A percentile compares a stretch with the other conserved stretches of the same genome.
These are phyloP conservation scores for Waltergamsia citrina DNA, from an alignment of 2,329 filamentous ascomycete species.

Conservation along the genomic window DNA sequence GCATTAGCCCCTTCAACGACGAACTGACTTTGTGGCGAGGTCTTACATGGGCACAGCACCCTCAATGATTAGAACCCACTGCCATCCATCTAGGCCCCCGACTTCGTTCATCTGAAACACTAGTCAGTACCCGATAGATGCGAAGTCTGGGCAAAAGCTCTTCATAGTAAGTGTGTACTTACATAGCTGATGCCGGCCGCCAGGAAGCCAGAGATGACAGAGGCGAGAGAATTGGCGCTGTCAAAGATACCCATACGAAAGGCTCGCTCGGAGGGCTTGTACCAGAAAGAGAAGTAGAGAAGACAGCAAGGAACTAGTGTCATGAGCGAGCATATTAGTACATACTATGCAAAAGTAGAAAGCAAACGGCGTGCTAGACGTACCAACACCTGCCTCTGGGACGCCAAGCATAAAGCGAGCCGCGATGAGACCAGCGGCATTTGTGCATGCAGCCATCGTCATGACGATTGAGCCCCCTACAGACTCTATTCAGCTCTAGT, in stretches of 20 bases:
- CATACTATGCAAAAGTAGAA: too few species aligned
- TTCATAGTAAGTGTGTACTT: too few species aligned
- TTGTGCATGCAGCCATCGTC: neutral
- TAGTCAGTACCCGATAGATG: too few species aligned
- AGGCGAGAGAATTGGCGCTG: neutral
- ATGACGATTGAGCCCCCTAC: neutral
- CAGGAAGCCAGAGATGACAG: slow-evolving; percentile 4
- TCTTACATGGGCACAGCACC: slow-evolving; percentile 31
- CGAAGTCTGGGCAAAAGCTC: too few species aligned
- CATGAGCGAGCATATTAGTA: too few species aligned
- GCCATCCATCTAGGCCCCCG: slow-evolving; percentile 48
- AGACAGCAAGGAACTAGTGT: neutral
- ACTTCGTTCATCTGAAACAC: too few species aligned
- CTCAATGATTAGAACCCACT: slow-evolving; percentile 59
- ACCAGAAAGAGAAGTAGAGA: neutral
- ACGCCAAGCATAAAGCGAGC: neutral
- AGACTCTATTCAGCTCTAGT: too few species aligned
- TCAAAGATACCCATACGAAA: neutral
- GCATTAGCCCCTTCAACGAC: too few species aligned
- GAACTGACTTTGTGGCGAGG: too few species aligned
- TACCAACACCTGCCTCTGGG: neutral
- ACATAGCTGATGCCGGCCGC: slow-evolving; percentile 18
- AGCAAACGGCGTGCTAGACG: too few species aligned
- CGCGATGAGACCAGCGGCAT: neutral
- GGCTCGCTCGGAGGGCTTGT: neutral